Conservation (phyloP, 768 basidiomycete species). For the Zangia roseola region DNA sequence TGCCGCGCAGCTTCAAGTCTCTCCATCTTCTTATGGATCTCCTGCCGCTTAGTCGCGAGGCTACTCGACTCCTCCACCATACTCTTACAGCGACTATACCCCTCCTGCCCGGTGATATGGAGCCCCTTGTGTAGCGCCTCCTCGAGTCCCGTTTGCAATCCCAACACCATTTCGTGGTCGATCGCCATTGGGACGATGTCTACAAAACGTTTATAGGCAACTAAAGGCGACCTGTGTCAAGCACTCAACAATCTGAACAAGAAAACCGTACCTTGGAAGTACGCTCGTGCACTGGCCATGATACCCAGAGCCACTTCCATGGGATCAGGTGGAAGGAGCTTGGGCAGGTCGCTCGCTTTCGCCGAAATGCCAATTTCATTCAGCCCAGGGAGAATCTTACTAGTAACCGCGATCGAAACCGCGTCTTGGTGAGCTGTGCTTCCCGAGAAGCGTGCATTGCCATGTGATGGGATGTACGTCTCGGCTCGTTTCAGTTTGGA, state of each 20-base stretch:
- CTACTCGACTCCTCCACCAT: constrained; percentile 51
- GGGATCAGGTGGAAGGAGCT: constrained; percentile 48
- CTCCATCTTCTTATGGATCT: constrained; percentile 50
- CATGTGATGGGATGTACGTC: no score
- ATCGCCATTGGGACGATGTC: constrained; percentile 45
- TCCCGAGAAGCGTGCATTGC: no score
- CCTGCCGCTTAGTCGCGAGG: constrained; percentile 44
- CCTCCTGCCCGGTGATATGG: constrained; percentile 49
- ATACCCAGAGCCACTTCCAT: constrained; percentile 58
- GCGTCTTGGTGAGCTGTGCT: constrained; percentile 7
- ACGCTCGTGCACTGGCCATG: constrained; percentile 71
- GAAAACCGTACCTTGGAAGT: constrained; percentile 78
- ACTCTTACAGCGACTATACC: constrained; percentile 44
- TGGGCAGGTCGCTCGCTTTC: constrained; percentile 44
- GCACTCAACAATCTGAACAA: no score
- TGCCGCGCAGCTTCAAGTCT: constrained; percentile 45
- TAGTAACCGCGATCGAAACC: no score
- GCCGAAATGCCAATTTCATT: constrained; percentile 29
- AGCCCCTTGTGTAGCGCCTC: constrained; percentile 47
- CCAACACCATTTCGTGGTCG: constrained; percentile 42
- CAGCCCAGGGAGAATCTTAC: constrained; percentile 25
- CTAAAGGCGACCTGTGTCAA: constrained; percentile 27
- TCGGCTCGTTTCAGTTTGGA: constrained; percentile 2
- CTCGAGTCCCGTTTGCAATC: constrained; percentile 46
- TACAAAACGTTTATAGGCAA: constrained; percentile 45